Evolutionary conservation across 805 yeast genomes (phyloP).

Genomic region (Metschnikowia lachancei): DNA sequence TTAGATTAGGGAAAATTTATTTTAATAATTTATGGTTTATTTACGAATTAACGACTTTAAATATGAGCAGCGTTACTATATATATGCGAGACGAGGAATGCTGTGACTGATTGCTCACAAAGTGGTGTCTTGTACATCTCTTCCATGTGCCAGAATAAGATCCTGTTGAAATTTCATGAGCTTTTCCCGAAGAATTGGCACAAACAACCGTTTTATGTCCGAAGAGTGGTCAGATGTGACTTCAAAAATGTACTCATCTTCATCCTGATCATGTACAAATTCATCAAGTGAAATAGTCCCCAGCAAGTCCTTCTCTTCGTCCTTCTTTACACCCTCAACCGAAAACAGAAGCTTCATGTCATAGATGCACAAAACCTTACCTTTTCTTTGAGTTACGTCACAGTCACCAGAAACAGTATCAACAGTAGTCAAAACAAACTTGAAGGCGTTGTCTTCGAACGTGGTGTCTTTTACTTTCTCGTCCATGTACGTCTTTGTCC

Average conservation of each 20-base stretch:
- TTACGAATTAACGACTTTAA: constrained; percentile 1
- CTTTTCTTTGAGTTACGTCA: constrained; percentile 81
- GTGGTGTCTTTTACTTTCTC: constrained; percentile 34
- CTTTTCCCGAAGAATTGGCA: constrained; percentile 50
- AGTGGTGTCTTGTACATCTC: constrained; percentile 53
- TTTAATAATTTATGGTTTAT: neutral
- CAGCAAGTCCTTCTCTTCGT: constrained; percentile 34
- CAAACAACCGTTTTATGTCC: constrained; percentile 46
- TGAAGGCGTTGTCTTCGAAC: constrained; percentile 25
- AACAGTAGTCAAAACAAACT: constrained; percentile 37
- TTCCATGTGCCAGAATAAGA: constrained; percentile 58
- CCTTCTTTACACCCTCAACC: constrained; percentile 35
- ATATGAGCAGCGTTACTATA: neutral
- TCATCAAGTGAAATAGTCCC: constrained; percentile 58
- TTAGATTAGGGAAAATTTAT: neutral
- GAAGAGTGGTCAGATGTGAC: constrained; percentile 39
- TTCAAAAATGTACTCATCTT: constrained; percentile 57
- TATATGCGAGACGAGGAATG: neutral
- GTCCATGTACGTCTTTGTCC: constrained; percentile 54
- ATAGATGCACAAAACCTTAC: constrained; percentile 71
- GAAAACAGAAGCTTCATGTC: constrained; percentile 57
- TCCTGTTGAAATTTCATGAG: constrained; percentile 62
- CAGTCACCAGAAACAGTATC: constrained; percentile 63
- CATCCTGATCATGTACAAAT: constrained; percentile 74
- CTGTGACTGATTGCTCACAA: constrained; percentile 1